Conservation (phyloP, 257 asterid genomes). For the Solanum dulcamara region DNA sequence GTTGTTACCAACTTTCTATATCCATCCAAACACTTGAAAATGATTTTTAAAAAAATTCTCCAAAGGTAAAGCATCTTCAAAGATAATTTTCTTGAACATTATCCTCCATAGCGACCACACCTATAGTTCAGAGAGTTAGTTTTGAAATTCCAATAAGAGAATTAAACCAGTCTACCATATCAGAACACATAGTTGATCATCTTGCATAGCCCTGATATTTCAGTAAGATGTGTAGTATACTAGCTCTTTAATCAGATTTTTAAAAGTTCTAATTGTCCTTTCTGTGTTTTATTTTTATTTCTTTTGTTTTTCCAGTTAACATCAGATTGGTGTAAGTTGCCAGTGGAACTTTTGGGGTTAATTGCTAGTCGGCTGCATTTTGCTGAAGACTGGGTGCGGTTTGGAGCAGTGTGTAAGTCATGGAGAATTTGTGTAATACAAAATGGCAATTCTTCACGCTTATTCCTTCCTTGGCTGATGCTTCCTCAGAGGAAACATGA, state of each 20-base stretch:
- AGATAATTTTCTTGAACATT: not conserved
- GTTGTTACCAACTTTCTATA: not conserved
- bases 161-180: not conserved
- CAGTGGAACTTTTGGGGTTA: constrained; percentile 12
- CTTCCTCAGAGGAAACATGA: constrained; percentile 3
- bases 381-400: constrained; percentile 5
- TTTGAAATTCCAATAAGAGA: not conserved
- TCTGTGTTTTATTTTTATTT: not conserved
- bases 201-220: not conserved
- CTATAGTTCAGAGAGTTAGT: not conserved
- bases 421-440: constrained; percentile 7
- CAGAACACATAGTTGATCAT: not conserved
- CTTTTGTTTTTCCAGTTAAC: not conserved
- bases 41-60: not conserved
- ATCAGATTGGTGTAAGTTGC: constrained; percentile 15
- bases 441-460: not conserved
- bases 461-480: constrained; percentile 16
- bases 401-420: constrained; percentile 14
- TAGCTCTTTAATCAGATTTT: not conserved
- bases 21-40: not conserved
- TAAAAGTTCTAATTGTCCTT: not conserved
- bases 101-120: not conserved
- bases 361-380: constrained; percentile 8
- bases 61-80: not conserved
- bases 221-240: not conserved